Percentiles rank a stretch among this genome's conserved stretches.
Evolutionary conservation across 2,329 filamentous ascomycete genomes (phyloP).

Genomic region (Diaporthe caulivora): DNA sequence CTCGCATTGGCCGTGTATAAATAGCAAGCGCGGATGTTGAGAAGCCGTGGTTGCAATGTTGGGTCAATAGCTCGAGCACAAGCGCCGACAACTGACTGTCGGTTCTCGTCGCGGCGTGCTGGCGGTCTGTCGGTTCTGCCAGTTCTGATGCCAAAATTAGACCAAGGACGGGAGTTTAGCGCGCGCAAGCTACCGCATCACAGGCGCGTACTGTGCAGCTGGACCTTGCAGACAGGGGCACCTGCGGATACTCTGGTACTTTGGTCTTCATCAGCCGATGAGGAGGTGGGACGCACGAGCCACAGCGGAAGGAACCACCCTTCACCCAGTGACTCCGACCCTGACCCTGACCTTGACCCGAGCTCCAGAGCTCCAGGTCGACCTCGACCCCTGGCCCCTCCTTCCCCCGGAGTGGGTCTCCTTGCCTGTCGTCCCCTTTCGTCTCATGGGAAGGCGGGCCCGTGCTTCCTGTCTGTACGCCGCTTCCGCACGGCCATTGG

Average conservation of each 20-base stretch:
- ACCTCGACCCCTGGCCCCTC: conserved; percentile 14
- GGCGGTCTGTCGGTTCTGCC: conserved; percentile 4
- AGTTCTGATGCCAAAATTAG: conserved; percentile 37
- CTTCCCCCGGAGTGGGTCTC: conserved; percentile 17
- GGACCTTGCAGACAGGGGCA: conserved; percentile 22
- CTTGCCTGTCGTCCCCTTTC: conserved; percentile 22
- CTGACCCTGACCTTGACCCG: neutral
- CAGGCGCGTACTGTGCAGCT: conserved; percentile 24
- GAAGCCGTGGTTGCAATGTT: conserved; percentile 25
- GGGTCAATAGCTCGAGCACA: conserved; percentile 30
- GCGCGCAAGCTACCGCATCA: conserved; percentile 28
- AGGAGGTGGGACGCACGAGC: neutral
- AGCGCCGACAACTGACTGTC: conserved; percentile 24
- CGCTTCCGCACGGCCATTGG: conserved; percentile 33
- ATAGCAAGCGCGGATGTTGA: conserved; percentile 36
- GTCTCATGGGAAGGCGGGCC: conserved; percentile 26
- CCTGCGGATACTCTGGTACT: neutral
- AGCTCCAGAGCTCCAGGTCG: too few species aligned
- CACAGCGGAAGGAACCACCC: conserved; percentile 7
- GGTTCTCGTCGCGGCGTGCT: neutral
- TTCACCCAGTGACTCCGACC: too few species aligned
- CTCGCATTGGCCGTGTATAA: conserved; percentile 14
- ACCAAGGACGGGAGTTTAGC: conserved; percentile 1
- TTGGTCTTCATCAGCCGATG: conserved; percentile 12
- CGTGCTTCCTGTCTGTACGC: conserved; percentile 37